Percentiles rank a stretch among this genome's conserved stretches.
Evolutionary conservation across 106 monocot species (phyloP).

Genomic region (Acorus gramineus): DNA sequence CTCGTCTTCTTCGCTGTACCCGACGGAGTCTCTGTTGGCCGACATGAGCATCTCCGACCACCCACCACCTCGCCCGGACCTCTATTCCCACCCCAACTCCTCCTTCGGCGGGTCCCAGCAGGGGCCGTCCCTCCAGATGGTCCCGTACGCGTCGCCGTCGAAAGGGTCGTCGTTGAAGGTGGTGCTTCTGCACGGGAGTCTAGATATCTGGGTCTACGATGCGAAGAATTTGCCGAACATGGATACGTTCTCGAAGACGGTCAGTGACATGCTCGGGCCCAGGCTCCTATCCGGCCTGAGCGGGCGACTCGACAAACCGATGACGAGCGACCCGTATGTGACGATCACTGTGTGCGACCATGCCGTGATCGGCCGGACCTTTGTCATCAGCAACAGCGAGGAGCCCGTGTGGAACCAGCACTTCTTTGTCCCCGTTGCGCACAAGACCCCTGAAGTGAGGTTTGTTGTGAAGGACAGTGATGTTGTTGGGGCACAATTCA

Average conservation of each 20-base stretch:
- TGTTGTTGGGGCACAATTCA: conserved; percentile 69
- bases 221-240: conserved; percentile 75
- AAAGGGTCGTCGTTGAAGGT: conserved; percentile 41
- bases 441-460: conserved; percentile 45
- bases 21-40: conserved; percentile 14
- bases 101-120: conserved; percentile 12
- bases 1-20: conserved; percentile 19
- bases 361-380: conserved; percentile 67
- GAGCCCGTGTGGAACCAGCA: conserved; percentile 88
- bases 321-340: conserved; percentile 94
- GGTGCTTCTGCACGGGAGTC: conserved; percentile 67
- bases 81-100: conserved; percentile 1
- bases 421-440: conserved; percentile 75
- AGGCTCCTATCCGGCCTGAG: conserved; percentile 25
- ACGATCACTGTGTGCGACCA: conserved; percentile 27
- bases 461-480: conserved; percentile 86
- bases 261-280: conserved; percentile 49
- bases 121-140: conserved; percentile 9
- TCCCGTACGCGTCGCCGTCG: neutral
- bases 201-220: conserved; percentile 54
- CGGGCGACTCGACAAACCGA: conserved; percentile 33
- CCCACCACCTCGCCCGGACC: neutral
- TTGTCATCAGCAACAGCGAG: conserved; percentile 73
- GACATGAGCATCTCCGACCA: conserved; percentile 19
- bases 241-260: conserved; percentile 79